Conservation (phyloP, 345 rosid genomes). For the Aethionema arabicum region DNA sequence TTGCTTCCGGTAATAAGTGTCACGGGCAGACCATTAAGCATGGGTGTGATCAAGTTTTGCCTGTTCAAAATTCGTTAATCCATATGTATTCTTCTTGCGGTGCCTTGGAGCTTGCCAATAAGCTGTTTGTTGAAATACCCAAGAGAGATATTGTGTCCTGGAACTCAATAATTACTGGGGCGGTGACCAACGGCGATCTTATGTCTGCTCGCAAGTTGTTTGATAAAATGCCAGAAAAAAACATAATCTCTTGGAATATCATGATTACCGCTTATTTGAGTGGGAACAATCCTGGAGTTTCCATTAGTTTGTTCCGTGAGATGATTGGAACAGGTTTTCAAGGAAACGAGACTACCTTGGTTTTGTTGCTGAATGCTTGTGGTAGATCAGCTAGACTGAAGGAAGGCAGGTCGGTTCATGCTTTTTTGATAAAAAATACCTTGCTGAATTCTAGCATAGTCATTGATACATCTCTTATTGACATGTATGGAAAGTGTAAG, state of each 20-base stretch:
- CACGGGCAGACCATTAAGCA: slow-evolving; percentile 59
- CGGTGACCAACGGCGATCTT: slow-evolving; percentile 37
- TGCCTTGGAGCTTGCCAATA: slow-evolving; percentile 38
- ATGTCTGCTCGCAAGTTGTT: slow-evolving; percentile 49
- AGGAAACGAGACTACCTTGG: slow-evolving; percentile 48
- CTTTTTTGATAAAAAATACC: slow-evolving; percentile 43
- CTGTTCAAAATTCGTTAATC: slow-evolving; percentile 57
- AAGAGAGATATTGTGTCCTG: slow-evolving; percentile 53
- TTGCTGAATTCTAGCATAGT: slow-evolving; percentile 33
- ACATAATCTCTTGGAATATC: slow-evolving; percentile 57
- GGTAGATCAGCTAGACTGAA: slow-evolving; percentile 60
- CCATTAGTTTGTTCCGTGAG: slow-evolving; percentile 57
- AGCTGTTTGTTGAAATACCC: slow-evolving; percentile 54
- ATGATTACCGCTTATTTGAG: slow-evolving; percentile 55
- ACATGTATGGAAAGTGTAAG: slow-evolving; percentile 64
- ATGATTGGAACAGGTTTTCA: slow-evolving; percentile 45
- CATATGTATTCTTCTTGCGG: slow-evolving; percentile 49
- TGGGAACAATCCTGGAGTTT: slow-evolving; percentile 53
- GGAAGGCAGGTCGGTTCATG: slow-evolving; percentile 78
- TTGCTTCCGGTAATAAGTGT: slow-evolving; percentile 47
- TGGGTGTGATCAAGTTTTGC: slow-evolving; percentile 50
- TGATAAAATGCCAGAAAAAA: slow-evolving; percentile 48
- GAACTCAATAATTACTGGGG: slow-evolving; percentile 45
- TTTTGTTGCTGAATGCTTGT: slow-evolving; percentile 50
- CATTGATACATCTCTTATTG: slow-evolving; percentile 52